Evolutionary conservation across 2,329 filamentous ascomycete genomes (phyloP), one percentile per base, ranked within the genome.

Genomic region (Paracamarosporium sp.): DNA sequence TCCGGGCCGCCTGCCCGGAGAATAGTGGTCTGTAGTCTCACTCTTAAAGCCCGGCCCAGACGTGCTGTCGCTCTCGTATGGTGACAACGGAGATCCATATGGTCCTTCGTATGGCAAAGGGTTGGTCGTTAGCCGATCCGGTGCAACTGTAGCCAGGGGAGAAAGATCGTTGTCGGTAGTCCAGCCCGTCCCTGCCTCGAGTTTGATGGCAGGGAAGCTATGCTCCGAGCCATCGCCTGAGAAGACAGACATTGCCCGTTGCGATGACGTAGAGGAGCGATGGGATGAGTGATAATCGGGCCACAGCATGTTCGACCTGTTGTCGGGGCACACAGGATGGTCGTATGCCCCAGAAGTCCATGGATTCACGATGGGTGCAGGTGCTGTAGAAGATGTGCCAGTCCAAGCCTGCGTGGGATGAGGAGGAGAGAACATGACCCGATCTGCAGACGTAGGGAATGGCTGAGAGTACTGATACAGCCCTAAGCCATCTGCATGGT

Each of bases 371-470:
- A 69, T 64, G 35, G 67, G 62, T n/a, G 73, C 72, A 22, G 63
- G 51, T 56, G 72, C 64, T 20, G 71, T 57, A 3, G 74, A 68
- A 48, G 72, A 74, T 8, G 68, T 50, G 35, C 64, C 65, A 47
- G 53, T 66, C 74, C 74, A 77, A 13, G 62, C 56, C 53, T 74
- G 72, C 13, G 72, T 74, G 6, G 73, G 67, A 24, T 75, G 74
- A 13, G 75, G 76, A 30, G 74, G 68, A 30, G 75, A 69, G 45
- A 75, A 70, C 24, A 69, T 62, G 11, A 61, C 57, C 27, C 62
- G 30, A 52, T 36, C 54, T 12, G 44, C 54, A 47, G 61, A 55
- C 15, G 36, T 28, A 31, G 66, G 55, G 22, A 66, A 63, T 12
- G 64, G 52, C 40, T 68, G 59, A 8, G 71, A 64, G 50, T 70